A percentile compares a stretch with the other conserved stretches of the same genome.
These are phyloP conservation scores for Bauhinia variegata DNA, from an alignment of 306 rosid species.

Conservation along the genomic window DNA sequence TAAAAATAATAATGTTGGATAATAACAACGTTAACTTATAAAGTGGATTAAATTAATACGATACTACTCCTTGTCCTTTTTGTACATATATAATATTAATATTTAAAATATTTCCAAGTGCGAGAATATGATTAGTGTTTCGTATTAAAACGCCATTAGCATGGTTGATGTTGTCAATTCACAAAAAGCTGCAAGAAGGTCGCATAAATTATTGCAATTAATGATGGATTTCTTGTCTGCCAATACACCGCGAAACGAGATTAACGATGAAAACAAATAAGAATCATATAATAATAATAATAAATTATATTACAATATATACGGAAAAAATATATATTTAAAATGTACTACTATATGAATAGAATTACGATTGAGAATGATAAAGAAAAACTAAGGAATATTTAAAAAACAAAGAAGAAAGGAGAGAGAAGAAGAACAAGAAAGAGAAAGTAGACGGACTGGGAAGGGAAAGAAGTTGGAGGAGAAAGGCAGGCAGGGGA, in stretches of 20 bases:
- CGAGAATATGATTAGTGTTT: no score
- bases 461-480: constrained; percentile 34
- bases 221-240: constrained; percentile 29
- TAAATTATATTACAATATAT: background rate
- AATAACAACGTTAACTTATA: no score
- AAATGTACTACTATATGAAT: no score
- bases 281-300: background rate
- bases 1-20: no score
- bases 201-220: constrained; percentile 35
- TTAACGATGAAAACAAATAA: constrained; percentile 47
- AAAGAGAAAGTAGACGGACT: background rate
- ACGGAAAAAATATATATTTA: background rate
- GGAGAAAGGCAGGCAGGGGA: constrained; percentile 33
- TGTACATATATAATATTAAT: no score
- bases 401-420: background rate
- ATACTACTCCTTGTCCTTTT: no score
- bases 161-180: constrained; percentile 36
- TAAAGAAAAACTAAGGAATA: background rate
- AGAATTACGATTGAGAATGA: no score
- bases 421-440: constrained; percentile 11
- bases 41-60: no score
- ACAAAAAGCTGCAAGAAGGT: constrained; percentile 35
- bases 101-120: no score
- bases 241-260: constrained; percentile 10
- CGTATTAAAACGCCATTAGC: background rate